These are phyloP conservation scores for Sisymbrium irio DNA, from an alignment of 345 rosid species.

Conservation along the genomic window DNA sequence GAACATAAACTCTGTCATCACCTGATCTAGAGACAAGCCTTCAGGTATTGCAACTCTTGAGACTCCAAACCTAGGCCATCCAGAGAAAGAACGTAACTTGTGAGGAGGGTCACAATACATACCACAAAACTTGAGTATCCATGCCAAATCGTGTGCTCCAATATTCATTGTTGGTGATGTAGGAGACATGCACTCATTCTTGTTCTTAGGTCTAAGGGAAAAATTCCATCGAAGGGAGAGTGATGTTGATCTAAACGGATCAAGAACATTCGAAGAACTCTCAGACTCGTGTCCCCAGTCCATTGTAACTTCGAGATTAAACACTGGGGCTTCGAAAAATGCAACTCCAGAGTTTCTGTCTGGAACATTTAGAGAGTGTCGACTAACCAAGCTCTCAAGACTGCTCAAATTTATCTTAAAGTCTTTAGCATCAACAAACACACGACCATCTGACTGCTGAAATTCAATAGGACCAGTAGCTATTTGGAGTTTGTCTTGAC, in stretches of 20 bases:
- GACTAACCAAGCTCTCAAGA: conserved; percentile 70
- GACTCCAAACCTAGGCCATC: conserved; percentile 90
- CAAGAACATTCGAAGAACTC: conserved; percentile 69
- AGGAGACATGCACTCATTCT: conserved; percentile 33
- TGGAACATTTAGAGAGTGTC: conserved; percentile 51
- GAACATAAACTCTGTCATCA: conserved; percentile 90
- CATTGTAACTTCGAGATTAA: conserved; percentile 77
- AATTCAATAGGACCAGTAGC: conserved; percentile 66
- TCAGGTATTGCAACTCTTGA: conserved; percentile 73
- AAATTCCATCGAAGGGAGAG: conserved; percentile 81
- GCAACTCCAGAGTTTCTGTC: conserved; percentile 43
- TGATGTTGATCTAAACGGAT: conserved; percentile 91
- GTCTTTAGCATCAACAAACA: conserved; percentile 63
- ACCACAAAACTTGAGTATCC: conserved; percentile 74
- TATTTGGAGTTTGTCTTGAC: conserved; percentile 75
- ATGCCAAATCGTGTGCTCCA: conserved; percentile 94
- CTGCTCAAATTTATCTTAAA: conserved; percentile 80
- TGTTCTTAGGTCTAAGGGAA: conserved; percentile 61
- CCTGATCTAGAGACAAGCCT: conserved; percentile 75
- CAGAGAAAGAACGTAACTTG: conserved; percentile 75
- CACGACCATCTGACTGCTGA: conserved; percentile 84
- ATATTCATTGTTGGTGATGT: conserved; percentile 55
- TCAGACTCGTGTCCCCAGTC: conserved; percentile 91
- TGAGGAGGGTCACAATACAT: conserved; percentile 87
- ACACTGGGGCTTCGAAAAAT: conserved; percentile 67